phyloP scores from a whole-genome alignment of 805 yeast genomes.

The Ogataea philodendri region DNA sequence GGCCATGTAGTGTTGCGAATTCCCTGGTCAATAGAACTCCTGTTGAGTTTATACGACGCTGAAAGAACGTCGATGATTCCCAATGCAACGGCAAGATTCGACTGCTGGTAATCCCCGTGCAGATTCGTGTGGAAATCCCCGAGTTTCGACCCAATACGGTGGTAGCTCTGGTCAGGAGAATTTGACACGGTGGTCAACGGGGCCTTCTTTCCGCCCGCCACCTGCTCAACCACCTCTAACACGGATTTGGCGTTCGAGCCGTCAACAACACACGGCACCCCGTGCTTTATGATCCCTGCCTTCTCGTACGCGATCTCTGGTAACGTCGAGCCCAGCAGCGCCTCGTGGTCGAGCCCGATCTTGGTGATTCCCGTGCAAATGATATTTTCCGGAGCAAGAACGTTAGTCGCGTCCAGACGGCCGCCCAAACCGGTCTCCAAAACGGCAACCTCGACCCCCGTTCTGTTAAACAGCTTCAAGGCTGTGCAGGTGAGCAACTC shows the following conservation, averaged over 20 bases:
- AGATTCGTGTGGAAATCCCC: conserved; percentile 47
- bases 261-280: conserved; percentile 68
- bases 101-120: conserved; percentile 68
- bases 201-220: conserved; percentile 37
- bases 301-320: conserved; percentile 70
- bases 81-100: conserved; percentile 68
- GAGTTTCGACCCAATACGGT: conserved; percentile 7
- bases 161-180: conserved; percentile 6
- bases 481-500: conserved; percentile 86
- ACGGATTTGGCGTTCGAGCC: conserved; percentile 58
- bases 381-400: conserved; percentile 44
- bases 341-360: conserved; percentile 83
- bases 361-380: conserved; percentile 74
- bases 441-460: conserved; percentile 68
- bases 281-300: conserved; percentile 76
- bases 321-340: conserved; percentile 65
- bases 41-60: conserved; percentile 23
- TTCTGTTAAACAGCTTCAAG: conserved; percentile 62
- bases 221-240: conserved; percentile 41
- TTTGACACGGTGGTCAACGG: conserved; percentile 21
- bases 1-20: conserved; percentile 69
- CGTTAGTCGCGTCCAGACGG: conserved; percentile 83
- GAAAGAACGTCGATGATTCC: conserved; percentile 44
- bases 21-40: conserved; percentile 45
- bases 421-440: conserved; percentile 98